Base-by-base conservation (phyloP, 2,329 filamentous ascomycete species). In the Fusarium sp. region DNA sequence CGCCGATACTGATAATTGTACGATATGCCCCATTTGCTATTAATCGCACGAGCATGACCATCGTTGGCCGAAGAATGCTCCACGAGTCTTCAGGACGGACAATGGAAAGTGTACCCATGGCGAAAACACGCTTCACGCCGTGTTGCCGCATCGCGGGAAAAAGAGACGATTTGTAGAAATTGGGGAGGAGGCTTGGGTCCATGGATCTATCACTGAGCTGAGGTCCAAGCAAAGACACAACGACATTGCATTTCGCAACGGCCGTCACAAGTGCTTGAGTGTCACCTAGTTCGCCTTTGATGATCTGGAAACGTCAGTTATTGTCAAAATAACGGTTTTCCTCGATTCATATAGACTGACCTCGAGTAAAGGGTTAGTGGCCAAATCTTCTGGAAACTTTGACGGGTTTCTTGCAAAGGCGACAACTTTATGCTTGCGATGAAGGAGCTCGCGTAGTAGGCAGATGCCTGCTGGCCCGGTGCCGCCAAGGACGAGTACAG, bases 101-200 rank as follows among this genome's bases (percentile, higher is more conserved):
- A 26, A 74, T 64, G 9, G 78, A 78, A 10, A 78, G 42, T 6
- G 79, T 81, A 10, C 74, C 66, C 76, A 79, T 79, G 7, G 74
- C 77, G 17, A 79, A 65, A 38, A 81, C 78, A 11, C 79, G 75
- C 6, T 66, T 50, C 4, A 72, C 55, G 2, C 61, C 55, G 2
- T 54, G 54, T 18, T 56, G 45, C 3, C 58, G 54, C 69, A 72
- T 72, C 0, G 36, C 10, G 0, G 66, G 58, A 8, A 72, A 63
- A 6, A 72, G 11, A 0, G 33, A 58, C 9, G 33, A 3, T 1
- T 34, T 54, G 4, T 68, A 72, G 4, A 58, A 53, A n/a, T 56
- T 43, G 2, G 63, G 43, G 7, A 63, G 51, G 2, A 50, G 0
- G 1, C 28, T 26, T 3, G 54, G 52, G 5, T 61, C 44, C 5